A percentile compares a stretch with the other conserved stretches of the same genome.
Evolutionary conservation across 2,329 filamentous ascomycete genomes (phyloP).

Genomic region (Clonostachys byssicola): DNA sequence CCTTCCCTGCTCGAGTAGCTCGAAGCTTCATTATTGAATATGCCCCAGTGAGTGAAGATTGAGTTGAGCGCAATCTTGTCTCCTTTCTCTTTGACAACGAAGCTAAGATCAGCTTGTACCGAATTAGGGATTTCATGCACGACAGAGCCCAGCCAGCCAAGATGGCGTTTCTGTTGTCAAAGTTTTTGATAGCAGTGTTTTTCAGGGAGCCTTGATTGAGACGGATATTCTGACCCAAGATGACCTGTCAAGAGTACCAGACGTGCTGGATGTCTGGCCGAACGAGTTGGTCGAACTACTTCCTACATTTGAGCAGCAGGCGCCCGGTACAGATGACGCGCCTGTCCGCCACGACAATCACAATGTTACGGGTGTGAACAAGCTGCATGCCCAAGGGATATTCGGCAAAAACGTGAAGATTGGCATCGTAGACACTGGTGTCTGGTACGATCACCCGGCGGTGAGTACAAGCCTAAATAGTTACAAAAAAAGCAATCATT

Average conservation of each 20-base stretch:
- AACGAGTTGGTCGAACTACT: conserved; percentile 3
- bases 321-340: background rate
- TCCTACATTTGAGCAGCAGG: background rate
- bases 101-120: no score
- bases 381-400: conserved; percentile 13
- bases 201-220: conserved; percentile 6
- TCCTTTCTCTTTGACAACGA: no score
- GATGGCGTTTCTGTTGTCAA: conserved; percentile 2
- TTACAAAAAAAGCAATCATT: background rate
- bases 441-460: conserved; percentile 13
- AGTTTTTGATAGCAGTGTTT: conserved; percentile 2
- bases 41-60: no score
- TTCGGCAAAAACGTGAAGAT: conserved; percentile 14
- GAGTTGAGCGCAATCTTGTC: no score
- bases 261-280: conserved; percentile 13
- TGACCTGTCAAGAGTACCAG: conserved; percentile 7
- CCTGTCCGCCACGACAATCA: conserved; percentile 2
- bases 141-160: no score
- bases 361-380: conserved; percentile 13
- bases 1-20: no score
- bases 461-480: background rate
- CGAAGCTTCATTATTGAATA: no score
- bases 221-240: conserved; percentile 8
- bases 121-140: no score
- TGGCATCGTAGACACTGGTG: conserved; percentile 17